Base-by-base conservation (phyloP, 2,329 filamentous ascomycete genomes). In the Colletotrichum godetiae region DNA sequence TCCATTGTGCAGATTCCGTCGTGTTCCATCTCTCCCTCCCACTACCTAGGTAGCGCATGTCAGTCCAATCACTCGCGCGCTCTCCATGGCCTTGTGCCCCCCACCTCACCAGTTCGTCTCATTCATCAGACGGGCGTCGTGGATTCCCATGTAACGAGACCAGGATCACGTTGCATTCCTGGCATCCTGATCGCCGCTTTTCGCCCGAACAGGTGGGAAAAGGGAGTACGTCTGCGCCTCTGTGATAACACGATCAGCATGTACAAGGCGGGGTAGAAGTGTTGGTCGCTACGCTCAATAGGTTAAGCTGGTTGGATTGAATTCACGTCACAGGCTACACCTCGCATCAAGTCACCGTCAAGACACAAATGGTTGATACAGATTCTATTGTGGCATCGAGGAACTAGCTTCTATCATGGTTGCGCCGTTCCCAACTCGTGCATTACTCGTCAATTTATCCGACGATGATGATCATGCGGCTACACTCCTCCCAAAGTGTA, bases 401-500 rank as follows among this genome's bases (percentile, higher is more conserved):
- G 69, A 73, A 73, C 60, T 64, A 70, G 49, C 67, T 65, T 73
- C 65, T 61, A 74, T 73, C 55, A 19, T 60, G 24, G 35, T 56
- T 73, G 56, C 64, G 64, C 73, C 69, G 63, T 65, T 72, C 59
- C 69, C 60, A 49, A 37, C 70, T 65, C 29, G 70, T 73, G 67
- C 67, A 73, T 73, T 73, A 73, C 60, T 70, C 70, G 71, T 73
- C 71, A 73, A 73, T 70, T 73, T 67, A 65, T 73, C 67, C 71
- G 71, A 73, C 71, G 71, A 73, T 49, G 52, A 60, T 42, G 33
- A 67, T 68, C 31, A 19, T 64, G 37, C 60, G 46, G 35, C 13
- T 46, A 59, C 66, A 75, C 73, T 74, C 73, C 73, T 75, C 73
- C 73, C 73, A 75, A 75, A 75, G 73, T 74, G 66, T 55, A 56